Percentiles rank a stretch among this genome's conserved stretches.
phyloP scores from a whole-genome alignment of 192 early-diverging fungal species.

The Hyaloraphidium curvatum region DNA sequence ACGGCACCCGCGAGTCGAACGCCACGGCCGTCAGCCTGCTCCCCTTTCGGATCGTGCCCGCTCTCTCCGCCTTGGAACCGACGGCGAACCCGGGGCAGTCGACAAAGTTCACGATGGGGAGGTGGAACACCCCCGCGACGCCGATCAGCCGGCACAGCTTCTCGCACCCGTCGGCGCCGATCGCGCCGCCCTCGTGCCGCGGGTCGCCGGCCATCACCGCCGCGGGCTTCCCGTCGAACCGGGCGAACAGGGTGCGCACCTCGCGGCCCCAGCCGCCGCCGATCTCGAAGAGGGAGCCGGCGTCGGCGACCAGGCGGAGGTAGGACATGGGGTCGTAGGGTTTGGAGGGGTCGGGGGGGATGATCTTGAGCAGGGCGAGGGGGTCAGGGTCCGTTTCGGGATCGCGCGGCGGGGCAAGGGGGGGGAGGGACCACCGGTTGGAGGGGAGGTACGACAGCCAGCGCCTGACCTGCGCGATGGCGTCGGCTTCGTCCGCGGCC shows the following conservation, averaged over 20 bases:
- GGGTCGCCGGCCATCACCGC: background rate
- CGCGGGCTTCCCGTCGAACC: background rate
- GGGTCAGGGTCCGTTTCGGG: background rate
- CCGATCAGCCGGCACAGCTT: background rate
- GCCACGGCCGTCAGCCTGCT: background rate
- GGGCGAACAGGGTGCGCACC: background rate
- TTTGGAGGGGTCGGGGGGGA: background rate
- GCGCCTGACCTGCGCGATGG: background rate
- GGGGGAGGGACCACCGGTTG: background rate
- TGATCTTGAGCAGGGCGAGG: background rate
- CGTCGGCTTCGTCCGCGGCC: no score
- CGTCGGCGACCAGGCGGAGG: background rate
- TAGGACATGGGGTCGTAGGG: background rate
- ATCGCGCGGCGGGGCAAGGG: background rate
- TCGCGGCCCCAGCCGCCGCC: background rate
- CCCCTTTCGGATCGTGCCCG: background rate
- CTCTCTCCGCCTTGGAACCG: background rate
- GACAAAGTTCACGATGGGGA: background rate
- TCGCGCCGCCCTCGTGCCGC: background rate
- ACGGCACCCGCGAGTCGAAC: background rate
- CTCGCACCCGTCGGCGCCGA: background rate
- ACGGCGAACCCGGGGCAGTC: background rate
- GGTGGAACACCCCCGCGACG: background rate
- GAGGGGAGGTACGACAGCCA: background rate
- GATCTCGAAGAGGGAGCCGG: background rate